Evolutionary conservation across 1,284 basidiomycete species (phyloP).

Genomic region (Rhodotorula sp.): DNA sequence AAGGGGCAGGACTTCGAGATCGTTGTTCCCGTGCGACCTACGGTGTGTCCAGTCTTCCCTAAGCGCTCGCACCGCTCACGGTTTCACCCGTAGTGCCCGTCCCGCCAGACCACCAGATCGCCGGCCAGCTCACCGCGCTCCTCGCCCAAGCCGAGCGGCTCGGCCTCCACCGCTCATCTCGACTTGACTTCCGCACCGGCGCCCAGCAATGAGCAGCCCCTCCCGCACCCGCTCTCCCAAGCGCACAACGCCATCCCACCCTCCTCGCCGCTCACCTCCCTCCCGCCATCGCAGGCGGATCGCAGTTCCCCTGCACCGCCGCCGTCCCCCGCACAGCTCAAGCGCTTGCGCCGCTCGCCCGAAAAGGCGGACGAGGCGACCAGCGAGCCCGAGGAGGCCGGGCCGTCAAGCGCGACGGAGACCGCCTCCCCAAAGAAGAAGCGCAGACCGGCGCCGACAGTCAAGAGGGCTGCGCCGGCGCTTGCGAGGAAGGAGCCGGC

Average conservation of each 20-base stretch:
- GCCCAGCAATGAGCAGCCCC: no score
- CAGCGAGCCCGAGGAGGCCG: not conserved
- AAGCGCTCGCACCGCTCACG: not conserved
- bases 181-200: no score
- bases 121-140: not conserved
- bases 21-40: not conserved
- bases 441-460: not conserved
- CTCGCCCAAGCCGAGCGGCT: not conserved
- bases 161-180: not conserved
- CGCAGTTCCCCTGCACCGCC: not conserved
- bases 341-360: not conserved
- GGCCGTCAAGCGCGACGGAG: not conserved
- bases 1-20: not conserved
- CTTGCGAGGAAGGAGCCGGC: not conserved
- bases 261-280: conserved; percentile 10
- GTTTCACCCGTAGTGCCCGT: no score
- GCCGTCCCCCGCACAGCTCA: not conserved
- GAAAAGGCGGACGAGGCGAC: not conserved
- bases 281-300: not conserved
- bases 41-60: not conserved
- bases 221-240: conserved; percentile 3
- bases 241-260: not conserved
- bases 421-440: conserved; percentile 5
- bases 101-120: not conserved
- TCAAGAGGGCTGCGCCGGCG: not conserved